Base-by-base conservation (phyloP, 352 stramenopile species). In the Blastocystis hominis region DNA sequence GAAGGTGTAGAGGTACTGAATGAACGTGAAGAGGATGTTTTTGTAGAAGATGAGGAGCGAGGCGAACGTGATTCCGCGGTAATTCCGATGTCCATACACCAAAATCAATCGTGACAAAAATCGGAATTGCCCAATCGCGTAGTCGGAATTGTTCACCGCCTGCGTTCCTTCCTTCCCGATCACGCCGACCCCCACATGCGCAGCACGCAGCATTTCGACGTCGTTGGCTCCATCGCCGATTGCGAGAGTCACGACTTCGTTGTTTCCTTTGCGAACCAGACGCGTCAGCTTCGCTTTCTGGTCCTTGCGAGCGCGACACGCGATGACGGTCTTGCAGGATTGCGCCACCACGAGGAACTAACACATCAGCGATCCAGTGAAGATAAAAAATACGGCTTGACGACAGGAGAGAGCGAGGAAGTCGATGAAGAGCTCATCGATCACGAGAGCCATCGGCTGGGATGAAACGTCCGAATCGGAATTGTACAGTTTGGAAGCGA, bases 191-290 rank as follows among this genome's bases (percentile, higher is more conserved):
- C 97, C 97, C 70, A 98, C 94, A 88, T 98, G 95, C 10, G 97
- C 96, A 89, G 97, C 94, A 89, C 98, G 95, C 89, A 99, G 98
- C 96, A 99, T 99, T 42, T 95, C 95, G 55, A 99, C 96, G 86
- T 99, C 97, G 89, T 99, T 99, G 36, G 96, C 97, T 17, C 96
- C 96, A 90, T 99, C 97, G 24, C 96, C 97, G 88, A 98, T 98
- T 4, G 95, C 93, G n/a, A 98, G 92, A 4, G 70, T 80, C 42
- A 80, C 70, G n/a, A 80, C 50, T 34, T 80, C 70, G 30, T 34
- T 20, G 34, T 80, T 80, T n/a, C 86, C 86, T 5, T 90, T 42
- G 46, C 91, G 89, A 24, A 91, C 89, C 53, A 91, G 80, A 55
- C 61, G 56, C 13, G 91, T 89, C 13, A 97, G 90, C 42, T 96